Evolutionary conservation across 305 asterid species (phyloP), one percentile per base, ranked within the genome.

Genomic region (Fraxinus velutina): DNA sequence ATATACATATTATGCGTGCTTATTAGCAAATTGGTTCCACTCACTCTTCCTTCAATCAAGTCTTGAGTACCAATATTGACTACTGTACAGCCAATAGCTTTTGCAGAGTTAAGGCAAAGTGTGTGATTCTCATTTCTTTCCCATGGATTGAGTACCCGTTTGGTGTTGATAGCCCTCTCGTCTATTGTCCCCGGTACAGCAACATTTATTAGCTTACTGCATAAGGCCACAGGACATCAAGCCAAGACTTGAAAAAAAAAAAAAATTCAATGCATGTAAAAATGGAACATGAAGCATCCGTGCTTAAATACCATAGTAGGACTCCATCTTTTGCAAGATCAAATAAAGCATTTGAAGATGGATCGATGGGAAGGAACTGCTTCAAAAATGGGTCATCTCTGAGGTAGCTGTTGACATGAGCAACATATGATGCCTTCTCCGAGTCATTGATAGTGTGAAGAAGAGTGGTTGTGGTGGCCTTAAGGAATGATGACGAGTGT

Each of bases 81-180:
- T 7, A 95, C 99, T 2, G 98, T 95, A 86, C 99, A 95, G 57
- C 99, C 99, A 88, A 95, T 95, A 39, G 99, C 99, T 89, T 95
- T 95, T 37, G 99, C 99, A 86, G 99, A 95, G 89, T 95, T 95
- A 85, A 95, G 97, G 78, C 99, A 92, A 64, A 95, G 96, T 10
- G 98, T 95, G 30, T 95, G 30, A 27, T 27, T 95, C 88, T 95
- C 99, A 82, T 92, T 95, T 89, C 97, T 96, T 86, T 96, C 98
- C 99, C 99, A 96, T n/a, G 99, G 99, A 86, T 96, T 96, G 82
- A 96, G 89, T 29, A 94, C 91, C 80, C 86, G 85, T 88, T 96
- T 96, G 66, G 92, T 89, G 90, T 96, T 96, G 81, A 96, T 96
- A 78, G 99, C 97, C 64, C 99, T 91, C 60, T 96, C 99, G 50